Conservation (phyloP, 305 asterid species). For the Fraxinus paxiana region DNA sequence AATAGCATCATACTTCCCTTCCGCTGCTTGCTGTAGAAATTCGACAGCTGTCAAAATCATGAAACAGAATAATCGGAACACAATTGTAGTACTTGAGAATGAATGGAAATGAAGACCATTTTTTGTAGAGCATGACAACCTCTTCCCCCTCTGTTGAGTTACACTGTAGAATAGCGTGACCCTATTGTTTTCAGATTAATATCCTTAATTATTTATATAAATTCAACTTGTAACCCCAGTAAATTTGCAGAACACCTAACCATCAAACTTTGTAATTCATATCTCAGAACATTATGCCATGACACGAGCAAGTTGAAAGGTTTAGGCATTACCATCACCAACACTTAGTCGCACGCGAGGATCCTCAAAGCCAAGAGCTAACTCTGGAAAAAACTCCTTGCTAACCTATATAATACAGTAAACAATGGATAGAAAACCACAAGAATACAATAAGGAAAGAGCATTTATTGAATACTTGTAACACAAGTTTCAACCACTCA, state of each 20-base stretch:
- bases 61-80: constrained; percentile 6
- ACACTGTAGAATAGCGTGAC: not conserved
- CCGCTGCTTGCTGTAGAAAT: constrained; percentile 56
- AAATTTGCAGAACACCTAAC: not conserved
- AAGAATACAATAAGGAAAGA: not conserved
- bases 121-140: not conserved
- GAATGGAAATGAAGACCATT: not conserved
- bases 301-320: not conserved
- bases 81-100: not conserved
- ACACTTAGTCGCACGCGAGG: constrained; percentile 87
- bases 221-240: not conserved
- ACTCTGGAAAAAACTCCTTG: constrained; percentile 74
- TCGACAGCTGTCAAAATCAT: constrained; percentile 61
- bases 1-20: constrained; percentile 77
- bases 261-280: not conserved
- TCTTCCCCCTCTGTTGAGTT: not conserved
- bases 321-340: constrained; percentile 67
- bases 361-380: constrained; percentile 93
- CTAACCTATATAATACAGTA: constrained; percentile 57
- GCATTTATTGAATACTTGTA: not conserved
- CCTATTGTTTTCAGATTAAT: not conserved
- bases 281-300: not conserved
- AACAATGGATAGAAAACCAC: constrained; percentile 3
- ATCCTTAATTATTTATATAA: not conserved
- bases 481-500: constrained; percentile 35